Base-by-base conservation (phyloP, 2,329 filamentous ascomycete species). In the Eurotiales sp. region DNA sequence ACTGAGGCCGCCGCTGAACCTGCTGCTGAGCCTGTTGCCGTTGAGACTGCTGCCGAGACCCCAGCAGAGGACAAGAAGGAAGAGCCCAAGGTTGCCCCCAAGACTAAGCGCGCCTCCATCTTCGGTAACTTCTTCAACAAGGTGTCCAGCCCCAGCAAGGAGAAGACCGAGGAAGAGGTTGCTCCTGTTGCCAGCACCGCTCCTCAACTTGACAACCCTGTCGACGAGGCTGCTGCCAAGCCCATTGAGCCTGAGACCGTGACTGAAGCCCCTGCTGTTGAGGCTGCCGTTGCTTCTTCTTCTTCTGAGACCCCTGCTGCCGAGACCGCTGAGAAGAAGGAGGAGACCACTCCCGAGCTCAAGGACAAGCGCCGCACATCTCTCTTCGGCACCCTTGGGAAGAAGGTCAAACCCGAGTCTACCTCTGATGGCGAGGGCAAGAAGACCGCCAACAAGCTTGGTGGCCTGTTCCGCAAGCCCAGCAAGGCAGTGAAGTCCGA, bases 101-200 rank as follows among this genome's bases (percentile, higher is more conserved):
- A 84, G 72, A 59, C 73, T 72, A 95, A 95, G 87, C 88, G 90
- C 71, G 84, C 84, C 72, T 93, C 88, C 59, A 85, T 91, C 64
- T 95, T 95, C 73, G 83, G 83, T 62, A 85, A 83, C 64, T 84
- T 88, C 67, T 81, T 79, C 72, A 87, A 89, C 81, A 92, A 92
- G 79, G 69, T 74, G 45, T 63, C 65, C 55, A 74, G 68, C 66
- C 72, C 72, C 27, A 65, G 66, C 50, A 64, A 70, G 41, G 72
- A 75, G 64, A 75, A 75, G 64, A 64, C 68, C 12, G 72, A 76
- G 61, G 74, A 74, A 61, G 74, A 78, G 55, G 67, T 65, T 41
- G 71, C 77, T 39, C 65, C 71, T 42, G 74, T 75, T 42, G 72
- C 77, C 49, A 72, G 72, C 61, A 74, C 72, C 53, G 74, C 74